phyloP scores from a whole-genome alignment of 139 green algal genomes.

The Coelastrella sp. region DNA sequence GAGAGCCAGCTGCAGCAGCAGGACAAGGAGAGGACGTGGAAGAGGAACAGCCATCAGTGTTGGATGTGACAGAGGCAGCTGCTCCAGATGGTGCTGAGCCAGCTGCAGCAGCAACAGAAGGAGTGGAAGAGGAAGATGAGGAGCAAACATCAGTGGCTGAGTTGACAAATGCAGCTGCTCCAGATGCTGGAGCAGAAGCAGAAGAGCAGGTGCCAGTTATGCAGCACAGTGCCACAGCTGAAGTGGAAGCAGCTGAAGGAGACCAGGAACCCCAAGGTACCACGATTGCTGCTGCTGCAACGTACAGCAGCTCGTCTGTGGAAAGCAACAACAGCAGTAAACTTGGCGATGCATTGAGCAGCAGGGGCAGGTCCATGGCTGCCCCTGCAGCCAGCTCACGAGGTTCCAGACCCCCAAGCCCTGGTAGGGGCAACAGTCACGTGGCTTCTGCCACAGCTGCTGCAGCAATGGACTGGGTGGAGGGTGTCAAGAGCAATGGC shows the following conservation, averaged over 20 bases:
- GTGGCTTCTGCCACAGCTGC: conserved; percentile 24
- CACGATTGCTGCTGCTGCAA: background rate
- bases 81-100: too few relatives aligned
- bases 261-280: background rate
- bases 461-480: conserved; percentile 12
- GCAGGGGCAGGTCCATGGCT: background rate
- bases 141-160: too few relatives aligned
- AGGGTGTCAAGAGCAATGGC: conserved; percentile 1
- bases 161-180: too few relatives aligned
- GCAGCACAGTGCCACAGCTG: too few relatives aligned
- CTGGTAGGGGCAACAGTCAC: conserved; percentile 15
- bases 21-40: background rate
- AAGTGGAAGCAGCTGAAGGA: background rate
- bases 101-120: conserved; percentile 15
- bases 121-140: too few relatives aligned
- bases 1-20: background rate
- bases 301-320: background rate
- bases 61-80: too few relatives aligned
- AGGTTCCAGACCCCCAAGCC: conserved; percentile 4
- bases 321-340: conserved; percentile 9
- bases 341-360: background rate
- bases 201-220: too few relatives aligned
- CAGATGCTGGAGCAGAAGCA: too few relatives aligned
- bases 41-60: too few relatives aligned
- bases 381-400: background rate